phyloP scores from a whole-genome alignment of 192 early-diverging fungal genomes.

The Podila minutissima region DNA sequence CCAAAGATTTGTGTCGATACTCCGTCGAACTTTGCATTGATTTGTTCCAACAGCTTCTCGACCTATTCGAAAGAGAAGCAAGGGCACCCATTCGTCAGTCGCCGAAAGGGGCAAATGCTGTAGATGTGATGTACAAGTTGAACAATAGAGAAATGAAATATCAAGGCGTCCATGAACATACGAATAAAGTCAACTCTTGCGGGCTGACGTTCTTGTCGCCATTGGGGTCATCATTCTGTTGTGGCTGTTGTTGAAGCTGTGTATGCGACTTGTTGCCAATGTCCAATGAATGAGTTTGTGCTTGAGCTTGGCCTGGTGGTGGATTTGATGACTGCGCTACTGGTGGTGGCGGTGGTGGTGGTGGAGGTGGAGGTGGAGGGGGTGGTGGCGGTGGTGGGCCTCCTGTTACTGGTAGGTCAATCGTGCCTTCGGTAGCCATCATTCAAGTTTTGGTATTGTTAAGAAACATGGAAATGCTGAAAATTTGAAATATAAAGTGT shows the following conservation, averaged over 20 bases:
- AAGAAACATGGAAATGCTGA: background rate
- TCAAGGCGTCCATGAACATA: background rate
- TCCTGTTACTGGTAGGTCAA: slow-evolving; percentile 1
- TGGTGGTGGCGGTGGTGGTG: slow-evolving; percentile 10
- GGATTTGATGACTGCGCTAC: slow-evolving; percentile 20
- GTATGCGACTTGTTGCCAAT: slow-evolving; percentile 25
- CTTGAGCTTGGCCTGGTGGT: slow-evolving; percentile 25
- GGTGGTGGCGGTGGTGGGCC: background rate
- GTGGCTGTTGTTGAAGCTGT: slow-evolving; percentile 1
- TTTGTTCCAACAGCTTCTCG: slow-evolving; percentile 39
- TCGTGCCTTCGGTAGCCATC: slow-evolving; percentile 31
- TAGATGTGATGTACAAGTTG: background rate
- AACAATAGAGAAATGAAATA: background rate
- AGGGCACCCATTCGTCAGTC: background rate
- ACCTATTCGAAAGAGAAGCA: slow-evolving; percentile 7
- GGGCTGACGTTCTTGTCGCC: slow-evolving; percentile 32
- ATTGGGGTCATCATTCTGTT: slow-evolving; percentile 9
- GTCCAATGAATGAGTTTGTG: slow-evolving; percentile 50
- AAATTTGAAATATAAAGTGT: background rate
- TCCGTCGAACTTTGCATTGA: slow-evolving; percentile 47
- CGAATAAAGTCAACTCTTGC: slow-evolving; percentile 42
- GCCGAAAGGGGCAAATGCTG: too few species aligned
- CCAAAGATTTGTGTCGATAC: slow-evolving; percentile 38
- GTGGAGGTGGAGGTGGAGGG: background rate
- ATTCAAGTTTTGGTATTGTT: slow-evolving; percentile 1